phyloP scores from a whole-genome alignment of 257 asterid genomes.

The Solanum medicagineum region DNA sequence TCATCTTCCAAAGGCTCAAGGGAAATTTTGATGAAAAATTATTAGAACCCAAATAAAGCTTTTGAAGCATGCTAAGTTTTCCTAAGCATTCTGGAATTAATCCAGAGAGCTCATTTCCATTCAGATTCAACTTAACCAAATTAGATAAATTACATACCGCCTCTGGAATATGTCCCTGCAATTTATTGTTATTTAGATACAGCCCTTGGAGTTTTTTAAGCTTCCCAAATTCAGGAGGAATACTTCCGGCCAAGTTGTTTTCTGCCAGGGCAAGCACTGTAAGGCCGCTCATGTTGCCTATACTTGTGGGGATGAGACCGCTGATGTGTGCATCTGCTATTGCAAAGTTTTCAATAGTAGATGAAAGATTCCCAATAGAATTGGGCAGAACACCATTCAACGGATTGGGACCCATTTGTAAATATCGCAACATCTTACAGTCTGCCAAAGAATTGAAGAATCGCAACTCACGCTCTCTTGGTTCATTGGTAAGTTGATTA shows the following conservation, averaged over 20 bases:
- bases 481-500: conserved; percentile 9
- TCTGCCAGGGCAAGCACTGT: too few species aligned
- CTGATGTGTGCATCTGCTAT: neutral
- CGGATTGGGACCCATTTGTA: conserved; percentile 4
- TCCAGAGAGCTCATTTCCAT: conserved; percentile 14
- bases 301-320: conserved; percentile 14
- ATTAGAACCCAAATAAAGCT: conserved; percentile 8
- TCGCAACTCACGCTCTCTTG: neutral
- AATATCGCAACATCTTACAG: conserved; percentile 11
- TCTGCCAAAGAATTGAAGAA: conserved; percentile 16
- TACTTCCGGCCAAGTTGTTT: conserved; percentile 10
- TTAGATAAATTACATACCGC: conserved; percentile 6
- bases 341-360: conserved; percentile 5
- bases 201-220: conserved; percentile 14
- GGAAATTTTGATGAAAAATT: conserved; percentile 20
- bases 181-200: conserved; percentile 2
- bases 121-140: conserved; percentile 7
- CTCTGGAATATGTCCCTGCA: conserved; percentile 9
- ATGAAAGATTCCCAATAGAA: conserved; percentile 20
- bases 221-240: conserved; percentile 13
- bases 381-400: conserved; percentile 16
- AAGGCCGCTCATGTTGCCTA: conserved; percentile 22
- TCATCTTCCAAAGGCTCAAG: conserved; percentile 18
- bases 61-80: conserved; percentile 12
- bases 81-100: conserved; percentile 17